These are phyloP conservation scores for Vitis vinifera DNA, from an alignment of 164 flowering plant species.

Conservation along the genomic window ASM3070453v1 NC_081811.1:27546501-27547000, in stretches of 20 bases:
- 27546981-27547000: conserved; percentile 26
- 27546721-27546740: conserved; percentile 96
- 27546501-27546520: conserved; percentile 30
- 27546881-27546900: conserved; percentile 62
- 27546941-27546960: conserved; percentile 31
- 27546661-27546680: conserved; percentile 66
- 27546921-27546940: conserved; percentile 34
- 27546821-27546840: conserved; percentile 94
- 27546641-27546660: conserved; percentile 58
- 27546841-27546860: conserved; percentile 92
- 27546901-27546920: conserved; percentile 43
- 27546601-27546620: conserved; percentile 33
- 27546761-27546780: conserved; percentile 64
- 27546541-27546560: conserved; percentile 30
- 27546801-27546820: conserved; percentile 99
- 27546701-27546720: conserved; percentile 66
- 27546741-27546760: conserved; percentile 75
- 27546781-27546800: conserved; percentile 81
- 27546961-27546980: conserved; percentile 26
- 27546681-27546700: conserved; percentile 77
- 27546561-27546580: conserved; percentile 29
- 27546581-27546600: conserved; percentile 34
- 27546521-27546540: conserved; percentile 22
- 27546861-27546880: conserved; percentile 92
- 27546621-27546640: conserved; percentile 48